phyloP scores from a whole-genome alignment of 2,329 filamentous ascomycete species.

The Paramyrothecium sp. region DNA sequence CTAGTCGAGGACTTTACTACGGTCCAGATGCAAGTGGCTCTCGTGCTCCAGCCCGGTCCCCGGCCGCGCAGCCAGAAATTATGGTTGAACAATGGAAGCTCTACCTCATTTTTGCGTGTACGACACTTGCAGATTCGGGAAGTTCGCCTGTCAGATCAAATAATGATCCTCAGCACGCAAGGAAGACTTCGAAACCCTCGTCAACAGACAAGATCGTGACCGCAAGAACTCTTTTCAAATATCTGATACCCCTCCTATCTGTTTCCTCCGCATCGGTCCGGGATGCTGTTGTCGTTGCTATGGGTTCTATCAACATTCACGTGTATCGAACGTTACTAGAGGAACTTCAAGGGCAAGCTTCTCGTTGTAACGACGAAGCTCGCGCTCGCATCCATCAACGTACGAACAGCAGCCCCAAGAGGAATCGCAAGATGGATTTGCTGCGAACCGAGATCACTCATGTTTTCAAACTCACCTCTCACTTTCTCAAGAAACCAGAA shows the following conservation, averaged over 20 bases:
- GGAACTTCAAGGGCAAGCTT: constrained; percentile 82
- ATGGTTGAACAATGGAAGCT: constrained; percentile 97
- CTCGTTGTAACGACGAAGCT: constrained; percentile 84
- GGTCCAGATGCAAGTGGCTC: constrained; percentile 58
- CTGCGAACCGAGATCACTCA: constrained; percentile 93
- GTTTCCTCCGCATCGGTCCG: constrained; percentile 78
- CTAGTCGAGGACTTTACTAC: constrained; percentile 62
- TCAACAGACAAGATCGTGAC: constrained; percentile 78
- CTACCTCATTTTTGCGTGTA: constrained; percentile 95
- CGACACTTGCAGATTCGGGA: constrained; percentile 84
- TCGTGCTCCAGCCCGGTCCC: constrained; percentile 51
- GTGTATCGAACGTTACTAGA: constrained; percentile 90
- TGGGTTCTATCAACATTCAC: constrained; percentile 93
- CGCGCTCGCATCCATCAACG: constrained; percentile 84
- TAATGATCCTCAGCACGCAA: constrained; percentile 69
- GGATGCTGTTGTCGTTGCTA: constrained; percentile 84
- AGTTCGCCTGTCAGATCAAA: constrained; percentile 38
- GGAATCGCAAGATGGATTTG: constrained; percentile 81
- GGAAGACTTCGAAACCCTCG: constrained; percentile 73
- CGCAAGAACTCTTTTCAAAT: constrained; percentile 85
- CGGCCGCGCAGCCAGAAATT: constrained; percentile 76
- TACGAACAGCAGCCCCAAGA: constrained; percentile 75
- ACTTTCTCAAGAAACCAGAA: constrained; percentile 77
- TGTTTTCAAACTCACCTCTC: constrained; percentile 90
- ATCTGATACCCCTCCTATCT: constrained; percentile 83